Evolutionary conservation across 352 stramenopile genomes (phyloP), one percentile per base, ranked within the genome.

Genomic region (Globisporangium spinosum): DNA sequence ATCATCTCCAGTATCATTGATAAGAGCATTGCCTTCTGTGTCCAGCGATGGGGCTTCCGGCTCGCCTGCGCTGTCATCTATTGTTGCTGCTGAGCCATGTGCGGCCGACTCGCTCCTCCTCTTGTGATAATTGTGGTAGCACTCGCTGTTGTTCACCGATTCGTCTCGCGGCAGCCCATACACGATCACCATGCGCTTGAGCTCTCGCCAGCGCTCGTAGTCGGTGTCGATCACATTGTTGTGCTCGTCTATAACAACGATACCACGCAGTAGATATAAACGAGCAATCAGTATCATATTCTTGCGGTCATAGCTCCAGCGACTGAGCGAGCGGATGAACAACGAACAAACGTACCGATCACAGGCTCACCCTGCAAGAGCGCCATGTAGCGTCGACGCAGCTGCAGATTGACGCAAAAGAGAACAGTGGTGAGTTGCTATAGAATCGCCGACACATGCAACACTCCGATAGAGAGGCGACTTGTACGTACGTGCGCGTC

Each of bases 181-280:
- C 17, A 93, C 85, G 58, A 96, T 89, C 23, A 89, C 84, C 64
- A 96, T 85, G 13, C 85, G 83, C 70, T 89, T 91, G 49, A 96
- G 79, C 70, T 96, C 88, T 10, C 85, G 82, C 77, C 88, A 92
- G 35, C 87, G 85, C 40, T 86, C 82, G 67, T 93, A 95, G 45
- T 85, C 77, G 4, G 78, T 76, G 6, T 85, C 79, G n/a, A 91
- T 71, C 29, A 71, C 40, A 23, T 61, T 68, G 45, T 76, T 71
- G 7, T 74, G 27, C 12, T 73, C 75, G 55, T 89, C 79, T 87
- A 20, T 17, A 45, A 3, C 25, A 20, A 32, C n/a, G 51, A 34
- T 20, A n/a, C 1, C 0, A 38, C 70, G 0, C 27, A 13, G 29
- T 32, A 32, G 29, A 7, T 32, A 32, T 32, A 32, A 32, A 8